phyloP scores from a whole-genome alignment of 257 asterid species.

The Verbascum thapsus region DNA sequence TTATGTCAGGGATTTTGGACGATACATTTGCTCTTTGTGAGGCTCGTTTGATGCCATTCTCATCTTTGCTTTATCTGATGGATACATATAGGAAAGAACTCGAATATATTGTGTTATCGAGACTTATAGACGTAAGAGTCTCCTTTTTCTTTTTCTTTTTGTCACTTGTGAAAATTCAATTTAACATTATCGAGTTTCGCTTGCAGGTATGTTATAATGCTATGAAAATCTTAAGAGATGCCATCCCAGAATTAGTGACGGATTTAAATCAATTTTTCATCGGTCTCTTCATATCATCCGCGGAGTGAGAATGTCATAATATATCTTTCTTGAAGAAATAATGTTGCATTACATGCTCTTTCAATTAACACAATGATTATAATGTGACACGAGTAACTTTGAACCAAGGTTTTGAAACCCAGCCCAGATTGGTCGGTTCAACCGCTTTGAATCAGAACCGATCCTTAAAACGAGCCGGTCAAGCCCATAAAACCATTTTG shows the following conservation, averaged over 20 bases:
- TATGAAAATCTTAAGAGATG: conserved; percentile 38
- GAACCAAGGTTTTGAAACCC: too few relatives aligned
- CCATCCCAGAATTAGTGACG: conserved; percentile 39
- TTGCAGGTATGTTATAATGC: conserved; percentile 34
- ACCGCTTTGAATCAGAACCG: too few relatives aligned
- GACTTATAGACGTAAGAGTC: conserved; percentile 36
- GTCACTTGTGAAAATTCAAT: too few relatives aligned
- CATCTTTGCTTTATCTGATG: conserved; percentile 46
- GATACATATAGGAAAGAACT: conserved; percentile 37
- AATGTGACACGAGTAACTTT: too few relatives aligned
- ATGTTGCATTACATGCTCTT: neutral
- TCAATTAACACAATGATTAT: too few relatives aligned
- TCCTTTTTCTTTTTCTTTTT: neutral
- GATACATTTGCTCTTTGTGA: conserved; percentile 45
- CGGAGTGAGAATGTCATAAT: conserved; percentile 34
- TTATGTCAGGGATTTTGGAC: conserved; percentile 44
- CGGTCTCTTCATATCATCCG: conserved; percentile 37
- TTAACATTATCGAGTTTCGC: neutral
- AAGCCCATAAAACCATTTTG: too few relatives aligned
- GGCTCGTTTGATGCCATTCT: conserved; percentile 42
- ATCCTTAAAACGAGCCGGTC: too few relatives aligned
- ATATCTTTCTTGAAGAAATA: too few relatives aligned
- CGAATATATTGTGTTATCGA: conserved; percentile 41
- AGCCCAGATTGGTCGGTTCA: too few relatives aligned
- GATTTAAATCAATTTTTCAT: conserved; percentile 38